phyloP scores from a whole-genome alignment of 257 asterid genomes.

The Solanum dulcamara region DNA sequence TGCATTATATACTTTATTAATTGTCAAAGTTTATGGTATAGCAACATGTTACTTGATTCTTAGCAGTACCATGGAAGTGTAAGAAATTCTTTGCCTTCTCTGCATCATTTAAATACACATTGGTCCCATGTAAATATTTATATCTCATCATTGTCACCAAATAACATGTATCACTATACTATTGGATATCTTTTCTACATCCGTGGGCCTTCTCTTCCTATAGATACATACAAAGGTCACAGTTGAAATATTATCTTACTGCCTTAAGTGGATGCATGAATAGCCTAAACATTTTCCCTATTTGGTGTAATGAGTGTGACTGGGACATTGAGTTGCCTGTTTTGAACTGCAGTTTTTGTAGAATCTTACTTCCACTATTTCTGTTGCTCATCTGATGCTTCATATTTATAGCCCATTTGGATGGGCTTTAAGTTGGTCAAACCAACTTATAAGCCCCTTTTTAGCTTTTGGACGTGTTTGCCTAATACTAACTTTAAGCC shows the following conservation, averaged over 20 bases:
- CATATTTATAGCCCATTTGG: background rate
- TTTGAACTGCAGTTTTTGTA: background rate
- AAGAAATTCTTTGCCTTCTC: no score
- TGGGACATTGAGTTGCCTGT: background rate
- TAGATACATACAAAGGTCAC: background rate
- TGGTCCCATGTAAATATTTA: background rate
- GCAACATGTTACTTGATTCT: no score
- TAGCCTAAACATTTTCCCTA: background rate
- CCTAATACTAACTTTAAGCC: no score
- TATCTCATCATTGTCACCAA: background rate
- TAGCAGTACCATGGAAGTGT: no score
- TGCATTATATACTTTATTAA: no score
- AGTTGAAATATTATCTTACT: background rate
- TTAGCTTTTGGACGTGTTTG: no score
- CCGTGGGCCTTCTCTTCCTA: background rate
- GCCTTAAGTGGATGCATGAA: background rate
- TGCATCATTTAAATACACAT: no score
- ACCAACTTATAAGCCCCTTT: no score
- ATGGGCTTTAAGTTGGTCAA: no score
- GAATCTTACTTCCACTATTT: background rate
- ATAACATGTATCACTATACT: background rate
- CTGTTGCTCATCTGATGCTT: background rate
- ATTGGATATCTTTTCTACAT: background rate
- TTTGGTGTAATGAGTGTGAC: background rate
- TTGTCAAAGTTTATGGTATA: no score